Evolutionary conservation across 805 yeast genomes (phyloP).

Genomic region (Candida patagonica): DNA sequence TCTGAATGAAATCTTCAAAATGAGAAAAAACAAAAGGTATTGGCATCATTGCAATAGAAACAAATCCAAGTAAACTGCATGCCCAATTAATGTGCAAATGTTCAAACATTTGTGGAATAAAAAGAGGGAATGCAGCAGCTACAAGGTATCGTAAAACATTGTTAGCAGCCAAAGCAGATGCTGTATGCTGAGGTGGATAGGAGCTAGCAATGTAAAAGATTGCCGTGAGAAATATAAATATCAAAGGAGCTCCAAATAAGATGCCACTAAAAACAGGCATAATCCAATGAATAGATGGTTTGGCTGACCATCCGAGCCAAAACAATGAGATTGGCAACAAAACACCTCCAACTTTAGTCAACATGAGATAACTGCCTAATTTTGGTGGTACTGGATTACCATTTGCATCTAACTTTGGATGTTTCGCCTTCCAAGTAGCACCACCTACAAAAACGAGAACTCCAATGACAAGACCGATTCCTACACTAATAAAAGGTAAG

Average conservation of each 20-base stretch:
- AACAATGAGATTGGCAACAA: conserved; percentile 47
- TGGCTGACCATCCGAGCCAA: conserved; percentile 55
- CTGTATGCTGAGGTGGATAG: conserved; percentile 38
- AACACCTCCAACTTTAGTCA: conserved; percentile 33
- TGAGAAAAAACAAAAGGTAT: conserved; percentile 46
- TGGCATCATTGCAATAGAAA: conserved; percentile 42
- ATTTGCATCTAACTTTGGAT: not conserved
- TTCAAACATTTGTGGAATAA: conserved; percentile 44
- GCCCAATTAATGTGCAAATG: conserved; percentile 48
- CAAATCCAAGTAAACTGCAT: conserved; percentile 41
- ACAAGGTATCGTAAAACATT: conserved; percentile 49
- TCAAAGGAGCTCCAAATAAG: conserved; percentile 15
- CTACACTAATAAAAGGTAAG: conserved; percentile 28
- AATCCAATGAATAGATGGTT: conserved; percentile 37
- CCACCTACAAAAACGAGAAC: conserved; percentile 22
- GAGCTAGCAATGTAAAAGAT: conserved; percentile 1
- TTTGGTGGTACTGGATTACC: conserved; percentile 20
- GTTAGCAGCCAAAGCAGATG: conserved; percentile 58
- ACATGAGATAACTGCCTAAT: conserved; percentile 45
- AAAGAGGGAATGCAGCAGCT: conserved; percentile 55
- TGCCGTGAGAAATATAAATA: conserved; percentile 1
- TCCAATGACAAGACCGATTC: conserved; percentile 28
- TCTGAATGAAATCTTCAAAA: conserved; percentile 35
- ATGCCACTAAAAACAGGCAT: conserved; percentile 49
- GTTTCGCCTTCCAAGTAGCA: not conserved